Conservation (phyloP, 106 monocot species). For the Apostasia shenzhenica region DNA sequence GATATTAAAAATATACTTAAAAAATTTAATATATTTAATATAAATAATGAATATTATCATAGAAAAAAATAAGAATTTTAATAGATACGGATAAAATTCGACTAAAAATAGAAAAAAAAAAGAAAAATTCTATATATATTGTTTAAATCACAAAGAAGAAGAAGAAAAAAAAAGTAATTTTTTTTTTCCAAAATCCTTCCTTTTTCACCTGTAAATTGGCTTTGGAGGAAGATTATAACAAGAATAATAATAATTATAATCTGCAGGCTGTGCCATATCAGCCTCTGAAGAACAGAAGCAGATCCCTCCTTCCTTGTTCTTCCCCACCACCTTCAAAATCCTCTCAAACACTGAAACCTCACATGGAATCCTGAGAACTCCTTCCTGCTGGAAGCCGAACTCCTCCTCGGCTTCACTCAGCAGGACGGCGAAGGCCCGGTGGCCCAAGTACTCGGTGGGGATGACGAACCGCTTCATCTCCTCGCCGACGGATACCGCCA, state of each 20-base stretch:
- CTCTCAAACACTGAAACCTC: constrained; percentile 40
- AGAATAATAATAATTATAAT: no score
- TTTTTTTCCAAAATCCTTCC: not conserved
- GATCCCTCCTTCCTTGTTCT: constrained; percentile 26
- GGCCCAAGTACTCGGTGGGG: constrained; percentile 47
- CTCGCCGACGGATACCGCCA: constrained; percentile 40
- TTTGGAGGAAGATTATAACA: constrained; percentile 8
- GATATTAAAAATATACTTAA: no score
- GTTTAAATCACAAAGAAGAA: not conserved
- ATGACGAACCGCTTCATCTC: constrained; percentile 53
- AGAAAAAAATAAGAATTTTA: not conserved
- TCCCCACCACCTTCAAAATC: constrained; percentile 35
- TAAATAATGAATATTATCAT: no score
- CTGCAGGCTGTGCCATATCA: constrained; percentile 10
- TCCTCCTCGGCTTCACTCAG: constrained; percentile 55
- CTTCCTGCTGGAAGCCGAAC: constrained; percentile 64
- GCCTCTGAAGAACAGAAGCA: constrained; percentile 24
- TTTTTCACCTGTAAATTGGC: constrained; percentile 24
- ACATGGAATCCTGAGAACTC: constrained; percentile 50
- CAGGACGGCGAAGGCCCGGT: constrained; percentile 30
- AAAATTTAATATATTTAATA: no score
- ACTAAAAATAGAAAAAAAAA: no score
- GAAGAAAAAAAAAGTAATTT: not conserved
- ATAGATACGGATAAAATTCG: not conserved
- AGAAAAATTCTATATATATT: no score